These are phyloP conservation scores for Diaporthe velutina DNA, from an alignment of 2,329 filamentous ascomycete species.

Conservation along the genomic window DNA sequence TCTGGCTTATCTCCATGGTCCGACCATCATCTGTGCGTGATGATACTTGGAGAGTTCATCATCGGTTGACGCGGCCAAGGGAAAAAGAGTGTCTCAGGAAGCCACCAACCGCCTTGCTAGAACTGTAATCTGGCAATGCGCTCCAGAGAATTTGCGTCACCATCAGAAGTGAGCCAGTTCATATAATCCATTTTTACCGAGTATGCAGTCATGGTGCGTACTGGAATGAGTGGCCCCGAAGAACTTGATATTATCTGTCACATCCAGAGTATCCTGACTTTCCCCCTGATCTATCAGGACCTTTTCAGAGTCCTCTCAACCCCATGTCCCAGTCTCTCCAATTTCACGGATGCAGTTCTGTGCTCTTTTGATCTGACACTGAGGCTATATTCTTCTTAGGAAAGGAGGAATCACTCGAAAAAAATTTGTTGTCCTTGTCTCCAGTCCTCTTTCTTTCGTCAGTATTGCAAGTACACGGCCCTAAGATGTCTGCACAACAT, in stretches of 20 bases:
- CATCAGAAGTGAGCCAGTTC: no score
- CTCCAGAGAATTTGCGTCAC: not conserved
- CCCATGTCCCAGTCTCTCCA: not conserved
- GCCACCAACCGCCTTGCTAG: not conserved
- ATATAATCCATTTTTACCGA: no score
- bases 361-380: no score
- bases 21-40: not conserved
- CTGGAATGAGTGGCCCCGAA: not conserved
- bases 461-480: not conserved
- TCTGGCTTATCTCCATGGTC: not conserved
- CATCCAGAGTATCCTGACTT: not conserved
- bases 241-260: not conserved
- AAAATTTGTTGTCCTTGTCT: no score
- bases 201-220: not conserved
- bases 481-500: not conserved
- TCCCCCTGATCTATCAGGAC: no score
- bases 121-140: not conserved
- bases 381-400: no score
- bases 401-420: no score
- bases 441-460: not conserved
- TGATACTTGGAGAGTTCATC: not conserved
- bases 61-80: slow-evolving; percentile 5
- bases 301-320: not conserved
- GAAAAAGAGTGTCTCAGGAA: not conserved
- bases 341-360: no score